Evolutionary conservation across 2,329 filamentous ascomycete genomes (phyloP).

Genomic region (Cytospora chrysosperma): DNA sequence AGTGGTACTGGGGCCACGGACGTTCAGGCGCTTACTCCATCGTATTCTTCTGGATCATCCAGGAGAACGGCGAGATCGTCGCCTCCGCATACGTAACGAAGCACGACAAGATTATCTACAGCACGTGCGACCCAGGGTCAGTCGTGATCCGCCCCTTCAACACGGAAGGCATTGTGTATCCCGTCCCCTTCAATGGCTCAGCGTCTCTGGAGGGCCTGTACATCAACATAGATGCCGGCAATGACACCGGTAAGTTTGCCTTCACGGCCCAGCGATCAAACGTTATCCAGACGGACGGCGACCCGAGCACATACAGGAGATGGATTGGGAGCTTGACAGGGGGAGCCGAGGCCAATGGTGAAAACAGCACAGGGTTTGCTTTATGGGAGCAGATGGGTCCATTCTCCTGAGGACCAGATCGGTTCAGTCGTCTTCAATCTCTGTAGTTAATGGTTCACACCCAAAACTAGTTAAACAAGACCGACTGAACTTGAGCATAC

Average conservation of each 20-base stretch:
- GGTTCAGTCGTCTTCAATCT: too few relatives aligned
- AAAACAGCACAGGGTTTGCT: neutral
- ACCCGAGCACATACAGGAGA: neutral
- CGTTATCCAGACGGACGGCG: neutral
- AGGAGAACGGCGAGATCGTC: neutral
- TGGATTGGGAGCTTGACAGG: neutral
- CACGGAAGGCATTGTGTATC: neutral
- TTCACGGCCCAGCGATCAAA: neutral
- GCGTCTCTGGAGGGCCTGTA: neutral
- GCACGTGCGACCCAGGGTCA: neutral
- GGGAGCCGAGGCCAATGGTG: neutral
- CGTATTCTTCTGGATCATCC: neutral
- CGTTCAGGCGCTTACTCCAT: neutral
- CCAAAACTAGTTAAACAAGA: too few relatives aligned
- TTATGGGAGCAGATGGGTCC: neutral
- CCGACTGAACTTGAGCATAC: too few relatives aligned
- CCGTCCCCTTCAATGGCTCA: neutral
- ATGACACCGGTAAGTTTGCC: neutral
- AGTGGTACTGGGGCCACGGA: neutral
- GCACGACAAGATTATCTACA: neutral
- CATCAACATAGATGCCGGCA: neutral
- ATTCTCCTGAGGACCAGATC: neutral
- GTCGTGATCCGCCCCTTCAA: neutral
- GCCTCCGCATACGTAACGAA: neutral
- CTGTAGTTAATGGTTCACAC: too few relatives aligned